Evolutionary conservation across 805 yeast species (phyloP).

Genomic region (Myxozyma udenii): DNA sequence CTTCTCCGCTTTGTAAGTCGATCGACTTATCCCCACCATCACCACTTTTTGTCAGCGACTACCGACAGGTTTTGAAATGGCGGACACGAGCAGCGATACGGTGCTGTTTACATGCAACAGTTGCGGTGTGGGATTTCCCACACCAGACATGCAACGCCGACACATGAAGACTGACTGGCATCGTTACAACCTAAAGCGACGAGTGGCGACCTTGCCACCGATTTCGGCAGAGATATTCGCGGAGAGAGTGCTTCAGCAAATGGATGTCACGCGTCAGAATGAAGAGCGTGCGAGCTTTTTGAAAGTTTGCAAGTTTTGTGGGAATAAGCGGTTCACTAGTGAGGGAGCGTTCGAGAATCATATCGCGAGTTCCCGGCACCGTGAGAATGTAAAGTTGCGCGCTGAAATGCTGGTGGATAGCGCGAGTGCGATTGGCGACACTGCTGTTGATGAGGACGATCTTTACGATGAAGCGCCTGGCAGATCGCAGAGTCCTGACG

Average conservation of each 20-base stretch:
- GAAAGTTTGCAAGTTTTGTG: constrained; percentile 29
- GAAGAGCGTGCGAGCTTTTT: constrained; percentile 21
- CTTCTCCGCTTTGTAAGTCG: no score
- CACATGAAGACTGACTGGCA: constrained; percentile 99
- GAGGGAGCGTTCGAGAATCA: constrained; percentile 33
- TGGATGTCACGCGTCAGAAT: constrained; percentile 25
- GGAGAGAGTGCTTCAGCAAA: constrained; percentile 55
- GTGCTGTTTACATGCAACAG: constrained; percentile 74
- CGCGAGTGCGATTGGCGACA: constrained; percentile 1
- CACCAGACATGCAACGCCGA: constrained; percentile 79
- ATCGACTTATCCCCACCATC: no score
- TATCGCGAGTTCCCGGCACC: constrained; percentile 27
- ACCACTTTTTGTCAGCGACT: no score
- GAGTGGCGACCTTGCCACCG: constrained; percentile 80
- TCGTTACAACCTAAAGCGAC: constrained; percentile 87
- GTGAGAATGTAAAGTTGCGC: constrained; percentile 16
- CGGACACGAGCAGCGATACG: constrained; percentile 1
- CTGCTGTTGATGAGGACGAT: background rate
- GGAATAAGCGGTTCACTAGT: constrained; percentile 30
- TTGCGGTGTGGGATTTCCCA: constrained; percentile 74
- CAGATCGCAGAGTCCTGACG: constrained; percentile 1
- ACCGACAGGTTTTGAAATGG: no score
- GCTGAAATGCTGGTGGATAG: constrained; percentile 5
- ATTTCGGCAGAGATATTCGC: constrained; percentile 66
- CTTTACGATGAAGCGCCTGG: background rate